Evolutionary conservation across 2,329 filamentous ascomycete species (phyloP).

Genomic region (Basipetospora chlamydospora): DNA sequence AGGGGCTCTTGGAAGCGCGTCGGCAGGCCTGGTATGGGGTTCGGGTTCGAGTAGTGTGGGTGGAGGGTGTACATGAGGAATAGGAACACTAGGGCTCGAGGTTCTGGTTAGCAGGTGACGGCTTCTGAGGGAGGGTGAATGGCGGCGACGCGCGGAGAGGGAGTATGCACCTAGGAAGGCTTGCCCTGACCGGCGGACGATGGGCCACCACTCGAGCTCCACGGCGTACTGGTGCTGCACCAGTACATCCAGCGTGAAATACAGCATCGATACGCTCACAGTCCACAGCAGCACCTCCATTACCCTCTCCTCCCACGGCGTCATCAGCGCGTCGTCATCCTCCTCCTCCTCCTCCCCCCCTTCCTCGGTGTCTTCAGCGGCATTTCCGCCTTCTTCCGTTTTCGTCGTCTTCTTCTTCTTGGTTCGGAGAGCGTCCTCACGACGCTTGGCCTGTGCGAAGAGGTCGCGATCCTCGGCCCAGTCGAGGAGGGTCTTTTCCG

Average conservation of each 20-base stretch:
- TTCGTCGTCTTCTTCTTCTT: constrained; percentile 15
- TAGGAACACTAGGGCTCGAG: constrained; percentile 30
- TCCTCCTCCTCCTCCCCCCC: constrained; percentile 14
- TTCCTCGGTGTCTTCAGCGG: neutral
- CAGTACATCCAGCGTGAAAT: constrained; percentile 66
- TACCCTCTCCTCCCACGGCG: constrained; percentile 32
- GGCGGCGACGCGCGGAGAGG: neutral
- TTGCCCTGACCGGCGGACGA: constrained; percentile 35
- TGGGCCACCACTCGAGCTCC: constrained; percentile 42
- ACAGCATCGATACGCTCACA: constrained; percentile 51
- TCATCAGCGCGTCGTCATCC: constrained; percentile 19
- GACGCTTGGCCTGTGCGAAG: constrained; percentile 31
- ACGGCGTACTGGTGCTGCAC: constrained; percentile 68
- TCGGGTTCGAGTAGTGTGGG: constrained; percentile 32
- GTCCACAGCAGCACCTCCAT: constrained; percentile 44
- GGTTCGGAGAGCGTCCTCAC: constrained; percentile 18
- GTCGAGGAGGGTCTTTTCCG: constrained; percentile 56
- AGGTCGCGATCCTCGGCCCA: constrained; percentile 52
- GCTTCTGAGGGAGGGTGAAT: constrained; percentile 4
- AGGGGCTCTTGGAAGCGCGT: constrained; percentile 28
- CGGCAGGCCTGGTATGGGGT: constrained; percentile 35
- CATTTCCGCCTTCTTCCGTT: constrained; percentile 1
- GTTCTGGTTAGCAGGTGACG: neutral
- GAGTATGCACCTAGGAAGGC: constrained; percentile 36
- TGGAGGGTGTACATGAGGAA: constrained; percentile 43